A percentile compares a stretch with the other conserved stretches of the same genome.
Evolutionary conservation across 2,329 filamentous ascomycete genomes (phyloP).

Genomic region (Cladosporium sp.): DNA sequence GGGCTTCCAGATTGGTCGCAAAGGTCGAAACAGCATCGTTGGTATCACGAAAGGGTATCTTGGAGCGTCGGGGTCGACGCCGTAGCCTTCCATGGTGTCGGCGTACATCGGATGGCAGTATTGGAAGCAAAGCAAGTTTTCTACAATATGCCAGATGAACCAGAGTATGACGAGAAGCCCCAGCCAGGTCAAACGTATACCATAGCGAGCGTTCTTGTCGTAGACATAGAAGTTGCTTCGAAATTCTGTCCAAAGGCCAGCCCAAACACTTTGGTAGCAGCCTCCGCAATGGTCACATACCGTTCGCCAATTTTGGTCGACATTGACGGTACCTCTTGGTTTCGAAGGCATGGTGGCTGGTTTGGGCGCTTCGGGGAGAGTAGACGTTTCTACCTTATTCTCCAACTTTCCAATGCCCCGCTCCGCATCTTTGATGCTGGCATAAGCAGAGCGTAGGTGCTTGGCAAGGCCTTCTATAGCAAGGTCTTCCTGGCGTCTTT

Average conservation of each 20-base stretch:
- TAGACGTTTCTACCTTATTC: constrained; percentile 31
- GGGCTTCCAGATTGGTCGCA: constrained; percentile 32
- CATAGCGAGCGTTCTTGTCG: constrained; percentile 13
- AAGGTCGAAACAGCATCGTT: constrained; percentile 44
- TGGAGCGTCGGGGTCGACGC: constrained; percentile 47
- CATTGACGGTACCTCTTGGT: not conserved
- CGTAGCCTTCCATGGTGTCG: constrained; percentile 43
- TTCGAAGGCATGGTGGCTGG: not conserved
- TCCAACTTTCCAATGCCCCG: constrained; percentile 38
- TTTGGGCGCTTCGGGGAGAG: not conserved
- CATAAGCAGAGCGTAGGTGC: constrained; percentile 34
- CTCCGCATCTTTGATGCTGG: constrained; percentile 39
- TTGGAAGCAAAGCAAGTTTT: constrained; percentile 24
- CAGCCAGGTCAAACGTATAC: constrained; percentile 34
- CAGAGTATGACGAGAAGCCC: constrained; percentile 36
- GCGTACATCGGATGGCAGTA: constrained; percentile 49
- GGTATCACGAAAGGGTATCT: constrained; percentile 50
- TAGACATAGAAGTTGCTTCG: constrained; percentile 24
- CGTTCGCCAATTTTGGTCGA: constrained; percentile 1
- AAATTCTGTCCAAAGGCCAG: constrained; percentile 26
- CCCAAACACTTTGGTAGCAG: constrained; percentile 22
- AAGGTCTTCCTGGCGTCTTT: constrained; percentile 36
- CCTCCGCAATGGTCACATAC: constrained; percentile 23
- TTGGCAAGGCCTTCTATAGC: constrained; percentile 39
- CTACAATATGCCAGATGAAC: constrained; percentile 42